These are phyloP conservation scores for Parmales sp. DNA, from an alignment of 108 stramenopile species.

Conservation along the genomic window DNA sequence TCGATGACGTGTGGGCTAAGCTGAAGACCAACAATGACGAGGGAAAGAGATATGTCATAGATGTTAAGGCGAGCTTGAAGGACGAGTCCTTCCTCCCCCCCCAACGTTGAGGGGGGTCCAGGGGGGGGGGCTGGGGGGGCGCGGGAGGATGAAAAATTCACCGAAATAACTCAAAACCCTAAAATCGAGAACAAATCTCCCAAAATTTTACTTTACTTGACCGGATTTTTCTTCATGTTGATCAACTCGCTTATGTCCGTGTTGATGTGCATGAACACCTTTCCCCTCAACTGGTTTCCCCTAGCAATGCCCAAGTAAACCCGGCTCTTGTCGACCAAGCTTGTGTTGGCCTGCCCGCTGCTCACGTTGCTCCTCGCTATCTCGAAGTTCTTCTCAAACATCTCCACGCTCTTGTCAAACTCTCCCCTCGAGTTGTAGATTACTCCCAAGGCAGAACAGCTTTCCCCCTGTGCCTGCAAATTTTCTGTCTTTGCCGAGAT, in stretches of 20 bases:
- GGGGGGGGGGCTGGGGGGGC: too few relatives aligned
- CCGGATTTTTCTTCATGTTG: conserved; percentile 16
- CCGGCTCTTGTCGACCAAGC: conserved; percentile 12
- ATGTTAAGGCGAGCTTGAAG: too few relatives aligned
- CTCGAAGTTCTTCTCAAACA: conserved; percentile 11
- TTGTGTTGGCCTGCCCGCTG: not conserved
- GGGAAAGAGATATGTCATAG: too few relatives aligned
- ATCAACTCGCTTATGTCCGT: conserved; percentile 13
- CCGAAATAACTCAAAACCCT: too few relatives aligned
- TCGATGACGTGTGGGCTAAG: conserved; percentile 1
- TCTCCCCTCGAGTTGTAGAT: not conserved
- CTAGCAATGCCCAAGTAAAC: conserved; percentile 17
- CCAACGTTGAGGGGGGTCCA: too few relatives aligned
- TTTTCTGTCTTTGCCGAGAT: conserved; percentile 29
- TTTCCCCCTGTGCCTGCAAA: conserved; percentile 28
- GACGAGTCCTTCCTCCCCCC: too few relatives aligned
- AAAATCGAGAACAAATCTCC: too few relatives aligned
- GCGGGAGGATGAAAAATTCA: too few relatives aligned
- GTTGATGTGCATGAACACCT: not conserved
- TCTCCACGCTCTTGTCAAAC: not conserved
- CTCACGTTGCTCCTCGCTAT: not conserved
- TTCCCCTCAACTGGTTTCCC: conserved; percentile 14
- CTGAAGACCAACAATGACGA: too few relatives aligned
- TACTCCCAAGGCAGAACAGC: conserved; percentile 34
- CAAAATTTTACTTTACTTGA: too few relatives aligned